phyloP scores from a whole-genome alignment of 805 yeast species.

The Alloascoidea hylecoeti region DNA sequence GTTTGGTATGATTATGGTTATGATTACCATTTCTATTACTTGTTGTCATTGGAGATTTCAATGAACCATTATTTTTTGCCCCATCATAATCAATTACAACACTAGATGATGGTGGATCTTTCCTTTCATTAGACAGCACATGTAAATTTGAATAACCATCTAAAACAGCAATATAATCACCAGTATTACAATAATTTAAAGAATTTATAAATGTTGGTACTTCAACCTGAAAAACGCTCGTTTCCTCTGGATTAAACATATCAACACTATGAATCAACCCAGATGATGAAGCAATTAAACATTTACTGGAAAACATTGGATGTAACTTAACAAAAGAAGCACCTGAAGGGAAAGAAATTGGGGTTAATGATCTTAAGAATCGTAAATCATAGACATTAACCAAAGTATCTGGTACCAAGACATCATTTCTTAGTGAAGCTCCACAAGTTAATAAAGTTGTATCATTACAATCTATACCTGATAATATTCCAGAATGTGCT shows the following conservation, averaged over 20 bases:
- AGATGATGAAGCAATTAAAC: conserved; percentile 54
- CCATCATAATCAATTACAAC: too few species aligned
- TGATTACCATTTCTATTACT: too few species aligned
- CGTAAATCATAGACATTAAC: conserved; percentile 74
- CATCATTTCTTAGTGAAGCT: conserved; percentile 40
- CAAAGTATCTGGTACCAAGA: conserved; percentile 56
- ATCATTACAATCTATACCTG: conserved; percentile 54
- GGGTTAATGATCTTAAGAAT: conserved; percentile 55
- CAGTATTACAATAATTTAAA: conserved; percentile 48
- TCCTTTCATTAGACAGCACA: conserved; percentile 67
- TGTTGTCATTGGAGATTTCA: too few species aligned
- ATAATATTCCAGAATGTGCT: conserved; percentile 46
- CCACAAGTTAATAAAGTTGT: conserved; percentile 71
- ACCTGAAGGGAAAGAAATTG: conserved; percentile 81
- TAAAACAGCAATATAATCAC: conserved; percentile 60
- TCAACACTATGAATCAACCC: conserved; percentile 87
- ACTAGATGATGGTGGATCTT: too few species aligned
- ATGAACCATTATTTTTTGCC: too few species aligned
- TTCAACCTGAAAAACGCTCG: conserved; percentile 54
- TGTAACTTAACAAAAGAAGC: conserved; percentile 76
- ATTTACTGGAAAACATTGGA: conserved; percentile 71
- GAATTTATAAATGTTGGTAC: conserved; percentile 29
- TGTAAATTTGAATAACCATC: conserved; percentile 53
- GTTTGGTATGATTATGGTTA: conserved; percentile 26
- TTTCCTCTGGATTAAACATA: conserved; percentile 60